Evolutionary conservation across 805 yeast genomes (phyloP), one percentile per base, ranked within the genome.

Genomic region (Grigorovia humatica): DNA sequence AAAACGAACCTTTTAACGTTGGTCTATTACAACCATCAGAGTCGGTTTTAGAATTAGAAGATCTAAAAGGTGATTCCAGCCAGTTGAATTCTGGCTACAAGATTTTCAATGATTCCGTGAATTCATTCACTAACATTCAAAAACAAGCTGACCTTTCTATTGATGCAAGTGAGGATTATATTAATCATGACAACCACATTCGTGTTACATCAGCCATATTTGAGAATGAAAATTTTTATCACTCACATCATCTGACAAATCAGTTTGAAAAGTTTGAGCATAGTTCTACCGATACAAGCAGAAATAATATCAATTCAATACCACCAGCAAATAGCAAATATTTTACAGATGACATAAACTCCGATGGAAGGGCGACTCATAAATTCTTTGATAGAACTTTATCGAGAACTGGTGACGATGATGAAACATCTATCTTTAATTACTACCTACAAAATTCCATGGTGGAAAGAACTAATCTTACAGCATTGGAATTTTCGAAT

Each of bases 71-170:
- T 32, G 29, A 23, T 23, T 9, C 30, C 3, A 30, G 17, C 11
- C 27, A 11, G n/a, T 15, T 30, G n/a, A 30, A 17, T n/a, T 20
- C 46, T 6, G 20, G 19, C 12, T 52, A 43, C 29, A 43, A 23
- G 43, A 18, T 43, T 12, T 47, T 46, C 41, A 50, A 47, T 43
- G 52, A 50, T 23, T 47, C 52, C 4, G 7, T n/a, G 8, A 49
- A 29, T 9, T 46, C 48, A 18, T 43, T 49, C 11, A 45, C 40
- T 17, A 35, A 47, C 11, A 35, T 23, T 41, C 35, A 47, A 20
- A 47, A n/a, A 13, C 32, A n/a, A 30, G 18, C 8, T 18, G 20
- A 42, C 18, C 17, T 8, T 9, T 15, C 17, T 3, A 9, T 38
- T 38, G 42, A 38, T n/a, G 15, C 42, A 38, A n/a, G 42, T 15